Evolutionary conservation across 1,284 basidiomycete species (phyloP).

Genomic region (Marasmius tenuissimus): DNA sequence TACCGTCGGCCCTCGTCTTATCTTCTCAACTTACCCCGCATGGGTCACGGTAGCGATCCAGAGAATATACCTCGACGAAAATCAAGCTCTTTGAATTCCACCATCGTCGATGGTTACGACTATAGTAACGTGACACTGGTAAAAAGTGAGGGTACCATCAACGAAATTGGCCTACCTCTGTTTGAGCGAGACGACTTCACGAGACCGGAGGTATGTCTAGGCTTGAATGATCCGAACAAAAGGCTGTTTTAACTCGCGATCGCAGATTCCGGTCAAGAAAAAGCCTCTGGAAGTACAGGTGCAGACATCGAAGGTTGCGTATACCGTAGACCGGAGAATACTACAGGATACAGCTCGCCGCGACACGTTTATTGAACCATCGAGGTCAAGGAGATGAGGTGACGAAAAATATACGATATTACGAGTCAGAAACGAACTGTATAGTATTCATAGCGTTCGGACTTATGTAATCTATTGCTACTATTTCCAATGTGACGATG

Average conservation of each 20-base stretch:
- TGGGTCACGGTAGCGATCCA: background rate
- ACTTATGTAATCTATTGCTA: too few species aligned
- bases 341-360: background rate
- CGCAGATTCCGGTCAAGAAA: conserved; percentile 1
- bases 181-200: conserved; percentile 1
- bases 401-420: too few species aligned
- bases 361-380: background rate
- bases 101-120: background rate
- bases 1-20: background rate
- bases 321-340: conserved; percentile 2
- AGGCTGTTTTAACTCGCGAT: background rate
- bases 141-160: conserved; percentile 6
- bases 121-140: background rate
- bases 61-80: background rate
- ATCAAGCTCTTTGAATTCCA: background rate
- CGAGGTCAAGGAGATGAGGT: background rate
- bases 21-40: background rate
- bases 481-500: too few species aligned
- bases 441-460: too few species aligned
- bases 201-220: conserved; percentile 1
- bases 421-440: too few species aligned
- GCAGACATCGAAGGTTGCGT: conserved; percentile 5
- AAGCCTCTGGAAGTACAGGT: conserved; percentile 6
- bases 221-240: background rate
- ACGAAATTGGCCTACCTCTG: conserved; percentile 12